Percentiles rank a stretch among this genome's conserved stretches.
phyloP scores from a whole-genome alignment of 2,329 filamentous ascomycete species.

The Paecilomyces niveus region DNA sequence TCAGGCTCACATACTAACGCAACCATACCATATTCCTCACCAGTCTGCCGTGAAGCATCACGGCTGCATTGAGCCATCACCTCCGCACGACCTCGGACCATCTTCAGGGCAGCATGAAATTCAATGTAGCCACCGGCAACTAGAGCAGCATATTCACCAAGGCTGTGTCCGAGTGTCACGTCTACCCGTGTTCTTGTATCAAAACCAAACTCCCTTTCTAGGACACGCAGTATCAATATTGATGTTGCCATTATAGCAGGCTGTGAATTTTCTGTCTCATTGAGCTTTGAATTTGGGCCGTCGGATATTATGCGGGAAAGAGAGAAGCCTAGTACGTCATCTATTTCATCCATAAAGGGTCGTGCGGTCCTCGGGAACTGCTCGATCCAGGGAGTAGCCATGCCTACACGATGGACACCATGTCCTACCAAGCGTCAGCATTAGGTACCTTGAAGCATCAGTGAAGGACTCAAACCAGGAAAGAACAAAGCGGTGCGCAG shows the following conservation, averaged over 20 bases:
- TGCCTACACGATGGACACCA: conserved; percentile 82
- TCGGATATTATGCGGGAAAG: conserved; percentile 72
- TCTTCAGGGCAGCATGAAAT: conserved; percentile 68
- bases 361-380: conserved; percentile 72
- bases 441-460: not conserved
- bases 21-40: conserved; percentile 89
- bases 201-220: conserved; percentile 81
- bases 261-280: conserved; percentile 79
- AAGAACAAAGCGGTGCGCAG: conserved; percentile 43
- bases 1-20: conserved; percentile 81
- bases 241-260: conserved; percentile 95
- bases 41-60: conserved; percentile 57
- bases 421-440: conserved; percentile 54
- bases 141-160: conserved; percentile 88
- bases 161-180: conserved; percentile 79
- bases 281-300: conserved; percentile 70
- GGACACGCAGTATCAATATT: conserved; percentile 77
- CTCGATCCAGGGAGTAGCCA: conserved; percentile 78
- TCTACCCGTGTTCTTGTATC: conserved; percentile 63
- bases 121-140: conserved; percentile 74
- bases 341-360: conserved; percentile 78
- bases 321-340: conserved; percentile 65
- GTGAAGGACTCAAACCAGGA: conserved; percentile 27
- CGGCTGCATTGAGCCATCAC: conserved; percentile 73
- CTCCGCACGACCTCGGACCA: conserved; percentile 72